A percentile compares a stretch with the other conserved stretches of the same genome.
Conservation (phyloP, 2,329 filamentous ascomycete species). For the Metarhizium album region DNA sequence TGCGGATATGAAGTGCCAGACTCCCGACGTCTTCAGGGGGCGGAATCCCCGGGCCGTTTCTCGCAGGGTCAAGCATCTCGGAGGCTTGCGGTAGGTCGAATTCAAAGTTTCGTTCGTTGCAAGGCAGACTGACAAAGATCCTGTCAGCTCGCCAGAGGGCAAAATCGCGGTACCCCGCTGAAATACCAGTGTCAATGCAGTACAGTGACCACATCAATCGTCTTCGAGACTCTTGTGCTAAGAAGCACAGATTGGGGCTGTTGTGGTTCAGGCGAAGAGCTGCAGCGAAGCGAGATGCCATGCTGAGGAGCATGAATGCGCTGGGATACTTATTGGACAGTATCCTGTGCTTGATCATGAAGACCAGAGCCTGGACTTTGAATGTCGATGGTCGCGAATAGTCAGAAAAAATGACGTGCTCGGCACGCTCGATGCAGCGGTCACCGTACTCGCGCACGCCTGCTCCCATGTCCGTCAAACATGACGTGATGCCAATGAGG, state of each 20-base stretch:
- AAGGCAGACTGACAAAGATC: slow-evolving; percentile 31
- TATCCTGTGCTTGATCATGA: slow-evolving; percentile 34
- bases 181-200: slow-evolving; percentile 31
- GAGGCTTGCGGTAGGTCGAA: slow-evolving; percentile 46
- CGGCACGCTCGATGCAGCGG: slow-evolving; percentile 44
- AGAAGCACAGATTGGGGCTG: slow-evolving; percentile 26
- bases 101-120: slow-evolving; percentile 37
- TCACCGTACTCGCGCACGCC: slow-evolving; percentile 41
- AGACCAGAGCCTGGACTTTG: slow-evolving; percentile 38
- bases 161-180: slow-evolving; percentile 32
- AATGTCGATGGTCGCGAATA: slow-evolving; percentile 46
- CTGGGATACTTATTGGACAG: slow-evolving; percentile 32
- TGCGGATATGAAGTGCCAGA: slow-evolving; percentile 44
- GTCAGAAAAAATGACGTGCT: slow-evolving; percentile 39
- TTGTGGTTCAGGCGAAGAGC: slow-evolving; percentile 34
- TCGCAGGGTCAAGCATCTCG: slow-evolving; percentile 37
- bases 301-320: slow-evolving; percentile 33
- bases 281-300: slow-evolving; percentile 31
- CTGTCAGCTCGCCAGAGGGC: slow-evolving; percentile 31
- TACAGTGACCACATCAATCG: slow-evolving; percentile 35
- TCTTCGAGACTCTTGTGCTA: slow-evolving; percentile 31
- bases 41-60: slow-evolving; percentile 28
- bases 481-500: slow-evolving; percentile 43
- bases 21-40: slow-evolving; percentile 43
- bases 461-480: slow-evolving; percentile 43